These are phyloP conservation scores for Mycena galericulata DNA, from an alignment of 768 basidiomycete species.

Conservation along the genomic window DNA sequence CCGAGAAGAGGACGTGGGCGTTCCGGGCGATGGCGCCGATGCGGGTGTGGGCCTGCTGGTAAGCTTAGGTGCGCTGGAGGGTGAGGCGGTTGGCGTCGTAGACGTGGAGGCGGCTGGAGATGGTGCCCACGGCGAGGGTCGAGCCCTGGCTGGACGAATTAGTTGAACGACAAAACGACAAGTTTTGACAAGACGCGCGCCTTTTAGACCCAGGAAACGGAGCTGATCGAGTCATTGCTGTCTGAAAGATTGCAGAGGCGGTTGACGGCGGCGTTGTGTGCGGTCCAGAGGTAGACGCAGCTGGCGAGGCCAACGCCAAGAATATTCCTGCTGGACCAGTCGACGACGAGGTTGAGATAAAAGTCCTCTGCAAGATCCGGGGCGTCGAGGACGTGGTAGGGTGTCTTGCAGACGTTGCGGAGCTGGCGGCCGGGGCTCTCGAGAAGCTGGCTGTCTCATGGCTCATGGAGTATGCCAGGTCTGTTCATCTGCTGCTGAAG, in stretches of 20 bases:
- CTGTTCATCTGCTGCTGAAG: too few relatives aligned
- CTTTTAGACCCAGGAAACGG: slow-evolving; percentile 93
- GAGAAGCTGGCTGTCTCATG: slow-evolving; percentile 85
- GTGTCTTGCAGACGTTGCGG: too few relatives aligned
- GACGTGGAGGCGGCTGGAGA: slow-evolving; percentile 90
- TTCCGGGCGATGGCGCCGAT: slow-evolving; percentile 98
- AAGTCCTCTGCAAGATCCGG: too few relatives aligned
- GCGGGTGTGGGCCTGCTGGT: slow-evolving; percentile 83
- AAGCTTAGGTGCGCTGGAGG: slow-evolving; percentile 86
- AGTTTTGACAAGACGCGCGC: too few relatives aligned
- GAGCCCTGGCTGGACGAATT: slow-evolving; percentile 65
- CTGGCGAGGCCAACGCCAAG: slow-evolving; percentile 92
- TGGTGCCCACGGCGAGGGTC: slow-evolving; percentile 92
- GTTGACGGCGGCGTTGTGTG: slow-evolving; percentile 91
- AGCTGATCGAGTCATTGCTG: slow-evolving; percentile 83
- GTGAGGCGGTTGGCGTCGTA: slow-evolving; percentile 89
- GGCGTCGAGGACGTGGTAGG: too few relatives aligned
- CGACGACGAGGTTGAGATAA: slow-evolving; percentile 97
- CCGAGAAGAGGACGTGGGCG: slow-evolving; percentile 85
- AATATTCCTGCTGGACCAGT: slow-evolving; percentile 96
- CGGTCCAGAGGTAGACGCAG: slow-evolving; percentile 98
- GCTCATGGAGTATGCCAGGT: slow-evolving; percentile 90
- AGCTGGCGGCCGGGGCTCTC: slow-evolving; percentile 88
- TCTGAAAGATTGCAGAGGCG: slow-evolving; percentile 87
- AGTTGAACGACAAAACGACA: neutral